Evolutionary conservation across 352 stramenopile species (phyloP), one percentile per base, ranked within the genome.

Genomic region (Phytophthora uliginosa): DNA sequence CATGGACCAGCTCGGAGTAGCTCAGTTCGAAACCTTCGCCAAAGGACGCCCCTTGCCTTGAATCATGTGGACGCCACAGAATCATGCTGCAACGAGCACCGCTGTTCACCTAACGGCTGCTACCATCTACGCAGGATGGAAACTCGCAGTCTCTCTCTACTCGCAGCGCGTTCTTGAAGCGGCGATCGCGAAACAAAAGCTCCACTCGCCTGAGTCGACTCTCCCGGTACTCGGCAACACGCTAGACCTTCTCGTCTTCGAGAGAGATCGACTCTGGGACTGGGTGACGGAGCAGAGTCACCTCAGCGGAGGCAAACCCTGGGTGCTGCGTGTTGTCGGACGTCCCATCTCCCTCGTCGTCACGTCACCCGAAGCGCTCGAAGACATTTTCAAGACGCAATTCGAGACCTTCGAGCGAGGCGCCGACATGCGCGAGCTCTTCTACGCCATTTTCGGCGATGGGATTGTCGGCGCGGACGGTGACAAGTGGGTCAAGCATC

Each of bases 331-430:
- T 13, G 36, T 79, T 2, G 18, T 89, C 5, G 81, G 79, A 0
- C 66, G 72, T 10, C 74, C 76, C 0, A 72, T 73, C 0, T 69
- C 59, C 31, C 62, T 90, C 48, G 70, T 92, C 17, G 34, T 92
- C 18, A 77, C 72, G 5, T 76, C 75, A 17, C 73, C 78, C 9
- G 42, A 76, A 33, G 59, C 67, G 4, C 51, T 69, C 22, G 67
- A 81, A 26, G 73, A 83, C 38, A 53, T 84, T 2, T 74, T 79
- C 33, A 73, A 79, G 28, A 50, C 65, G 18, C 66, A 89, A 20
- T 91, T 92, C 58, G 72, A 89, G 22, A 76, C 74, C 4, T 94
- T 91, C 61, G 76, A 73, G 7, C 58, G 53, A 20, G 77, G 84
- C 3, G 34, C 55, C 8, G 57, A 50, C 0, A 56, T 85, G 2